These are phyloP conservation scores for Aspergillus brunneoviolaceus DNA, from an alignment of 2,329 filamentous ascomycete genomes.

Conservation along the genomic window DNA sequence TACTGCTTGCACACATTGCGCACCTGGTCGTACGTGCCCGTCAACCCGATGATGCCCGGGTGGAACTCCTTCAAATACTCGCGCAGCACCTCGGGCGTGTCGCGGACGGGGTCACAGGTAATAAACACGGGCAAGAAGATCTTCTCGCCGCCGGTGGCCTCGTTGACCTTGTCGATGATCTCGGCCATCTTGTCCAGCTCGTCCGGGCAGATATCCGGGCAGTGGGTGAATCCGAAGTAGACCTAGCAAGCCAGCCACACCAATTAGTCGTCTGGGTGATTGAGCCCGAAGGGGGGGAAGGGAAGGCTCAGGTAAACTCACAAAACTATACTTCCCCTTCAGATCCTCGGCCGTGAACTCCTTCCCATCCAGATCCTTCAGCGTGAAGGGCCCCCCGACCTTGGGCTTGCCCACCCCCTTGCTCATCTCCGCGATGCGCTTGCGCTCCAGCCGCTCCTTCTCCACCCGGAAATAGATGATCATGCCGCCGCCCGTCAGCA, in stretches of 20 bases:
- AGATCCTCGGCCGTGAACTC: constrained; percentile 76
- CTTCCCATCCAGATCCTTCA: constrained; percentile 79
- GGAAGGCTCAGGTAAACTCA: constrained; percentile 26
- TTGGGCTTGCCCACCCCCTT: constrained; percentile 93
- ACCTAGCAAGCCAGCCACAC: constrained; percentile 54
- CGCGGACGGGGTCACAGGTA: constrained; percentile 89
- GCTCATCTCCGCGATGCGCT: constrained; percentile 83
- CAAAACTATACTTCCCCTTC: constrained; percentile 73
- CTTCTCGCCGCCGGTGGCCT: constrained; percentile 37
- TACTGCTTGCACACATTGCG: constrained; percentile 95
- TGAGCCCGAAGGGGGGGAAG: too few species aligned
- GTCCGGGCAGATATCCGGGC: constrained; percentile 97
- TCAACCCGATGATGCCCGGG: constrained; percentile 78
- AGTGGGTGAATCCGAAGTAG: constrained; percentile 98
- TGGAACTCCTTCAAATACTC: constrained; percentile 91
- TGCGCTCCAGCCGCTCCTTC: constrained; percentile 85
- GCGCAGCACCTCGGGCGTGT: constrained; percentile 80
- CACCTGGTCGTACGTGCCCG: constrained; percentile 89
- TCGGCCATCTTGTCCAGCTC: constrained; percentile 99
- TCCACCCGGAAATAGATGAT: constrained; percentile 91
- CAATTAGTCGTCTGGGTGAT: too few species aligned
- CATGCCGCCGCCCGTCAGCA: constrained; percentile 72
- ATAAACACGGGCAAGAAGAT: constrained; percentile 80
- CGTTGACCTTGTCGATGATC: constrained; percentile 73
- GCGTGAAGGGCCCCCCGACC: constrained; percentile 81